These are phyloP conservation scores for Mrakia gelida DNA, from an alignment of 768 basidiomycete species.

Conservation along the genomic window DNA sequence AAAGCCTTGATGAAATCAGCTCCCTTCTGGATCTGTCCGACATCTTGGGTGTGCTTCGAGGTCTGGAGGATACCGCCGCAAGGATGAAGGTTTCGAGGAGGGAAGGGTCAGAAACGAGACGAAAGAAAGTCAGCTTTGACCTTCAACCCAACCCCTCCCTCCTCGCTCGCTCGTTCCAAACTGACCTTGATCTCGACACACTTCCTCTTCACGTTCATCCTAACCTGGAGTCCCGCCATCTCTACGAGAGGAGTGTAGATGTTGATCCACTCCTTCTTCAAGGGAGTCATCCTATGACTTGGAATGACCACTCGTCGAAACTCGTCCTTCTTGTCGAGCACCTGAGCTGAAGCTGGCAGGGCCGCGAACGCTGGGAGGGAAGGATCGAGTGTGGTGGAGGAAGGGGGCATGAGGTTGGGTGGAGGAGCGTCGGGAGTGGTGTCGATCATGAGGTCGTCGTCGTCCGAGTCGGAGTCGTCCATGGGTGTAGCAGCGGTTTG, in stretches of 20 bases:
- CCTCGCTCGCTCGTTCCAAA: constrained; percentile 23
- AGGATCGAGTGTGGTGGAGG: constrained; percentile 23
- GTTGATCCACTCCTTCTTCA: constrained; percentile 94
- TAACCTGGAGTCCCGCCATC: constrained; percentile 86
- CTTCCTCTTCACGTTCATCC: constrained; percentile 89
- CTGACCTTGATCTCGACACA: constrained; percentile 88
- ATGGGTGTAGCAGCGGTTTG: constrained; percentile 1
- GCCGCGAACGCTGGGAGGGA: constrained; percentile 25
- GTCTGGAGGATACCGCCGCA: constrained; percentile 52
- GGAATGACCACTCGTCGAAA: constrained; percentile 85
- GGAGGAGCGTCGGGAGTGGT: constrained; percentile 12
- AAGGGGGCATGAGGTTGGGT: constrained; percentile 8
- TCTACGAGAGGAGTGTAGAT: constrained; percentile 94
- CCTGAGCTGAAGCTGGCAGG: constrained; percentile 41
- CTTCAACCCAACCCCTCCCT: background rate
- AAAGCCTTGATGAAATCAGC: constrained; percentile 96
- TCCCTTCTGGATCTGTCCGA: constrained; percentile 90
- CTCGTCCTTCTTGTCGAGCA: constrained; percentile 49
- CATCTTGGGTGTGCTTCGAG: constrained; percentile 87
- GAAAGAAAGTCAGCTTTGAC: background rate
- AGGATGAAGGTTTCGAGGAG: background rate
- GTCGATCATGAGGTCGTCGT: constrained; percentile 30
- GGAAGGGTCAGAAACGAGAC: constrained; percentile 42
- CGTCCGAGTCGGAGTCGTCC: constrained; percentile 9
- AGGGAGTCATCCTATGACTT: constrained; percentile 92